A percentile compares a stretch with the other conserved stretches of the same genome.
Conservation (phyloP, 108 stramenopile genomes). For the Conticribra weissflogii region DNA sequence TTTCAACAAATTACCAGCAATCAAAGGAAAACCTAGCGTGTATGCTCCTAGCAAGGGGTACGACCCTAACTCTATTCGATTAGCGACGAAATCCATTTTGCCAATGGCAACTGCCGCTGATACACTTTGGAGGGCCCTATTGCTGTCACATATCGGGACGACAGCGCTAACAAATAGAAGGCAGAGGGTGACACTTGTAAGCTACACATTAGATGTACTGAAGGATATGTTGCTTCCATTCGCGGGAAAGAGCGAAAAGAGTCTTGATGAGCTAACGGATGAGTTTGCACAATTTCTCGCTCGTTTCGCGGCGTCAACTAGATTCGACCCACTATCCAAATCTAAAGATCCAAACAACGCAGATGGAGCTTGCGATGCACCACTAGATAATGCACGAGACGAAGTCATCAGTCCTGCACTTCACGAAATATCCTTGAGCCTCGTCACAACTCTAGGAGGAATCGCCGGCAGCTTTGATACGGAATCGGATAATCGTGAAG, state of each 20-base stretch:
- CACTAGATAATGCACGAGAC: neutral
- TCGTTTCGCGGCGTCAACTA: slow-evolving; percentile 36
- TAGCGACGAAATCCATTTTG: slow-evolving; percentile 46
- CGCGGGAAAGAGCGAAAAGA: slow-evolving; percentile 17
- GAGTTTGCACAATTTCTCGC: slow-evolving; percentile 43
- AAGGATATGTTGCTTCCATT: slow-evolving; percentile 36
- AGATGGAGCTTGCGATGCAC: neutral
- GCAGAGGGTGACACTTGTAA: slow-evolving; percentile 35
- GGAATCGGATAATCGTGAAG: slow-evolving; percentile 52
- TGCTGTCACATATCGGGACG: slow-evolving; percentile 70
- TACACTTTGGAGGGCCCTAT: slow-evolving; percentile 47
- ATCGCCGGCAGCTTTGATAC: slow-evolving; percentile 62
- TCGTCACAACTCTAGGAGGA: slow-evolving; percentile 61
- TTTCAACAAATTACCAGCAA: slow-evolving; percentile 33
- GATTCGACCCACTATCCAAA: neutral
- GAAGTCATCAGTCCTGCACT: slow-evolving; percentile 47
- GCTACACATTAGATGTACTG: slow-evolving; percentile 23
- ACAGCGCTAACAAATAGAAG: slow-evolving; percentile 29
- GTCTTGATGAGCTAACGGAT: slow-evolving; percentile 13
- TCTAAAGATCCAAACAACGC: neutral
- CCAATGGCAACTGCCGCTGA: slow-evolving; percentile 16
- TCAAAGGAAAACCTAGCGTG: slow-evolving; percentile 38
- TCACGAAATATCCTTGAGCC: slow-evolving; percentile 60
- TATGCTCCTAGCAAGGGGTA: slow-evolving; percentile 41
- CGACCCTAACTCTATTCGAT: slow-evolving; percentile 57